Conservation (phyloP, 2,329 filamentous ascomycete genomes). For the Fusarium citri region DNA sequence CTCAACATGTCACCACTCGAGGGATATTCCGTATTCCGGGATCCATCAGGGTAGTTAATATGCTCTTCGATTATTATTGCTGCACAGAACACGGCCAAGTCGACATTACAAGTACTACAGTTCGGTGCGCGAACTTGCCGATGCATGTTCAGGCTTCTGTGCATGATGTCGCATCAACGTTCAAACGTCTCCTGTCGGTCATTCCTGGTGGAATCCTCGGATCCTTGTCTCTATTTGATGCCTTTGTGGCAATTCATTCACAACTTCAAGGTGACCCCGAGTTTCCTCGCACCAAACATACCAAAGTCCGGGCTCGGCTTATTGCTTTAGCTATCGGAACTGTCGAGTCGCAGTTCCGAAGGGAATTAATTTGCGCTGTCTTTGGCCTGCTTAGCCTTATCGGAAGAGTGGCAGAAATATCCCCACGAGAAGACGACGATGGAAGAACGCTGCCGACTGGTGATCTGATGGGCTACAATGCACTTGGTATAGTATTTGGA, state of each 20-base stretch:
- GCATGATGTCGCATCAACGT: conserved; percentile 75
- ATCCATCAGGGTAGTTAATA: conserved; percentile 65
- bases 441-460: conserved; percentile 65
- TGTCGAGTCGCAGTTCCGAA: conserved; percentile 68
- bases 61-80: conserved; percentile 74
- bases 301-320: conserved; percentile 69
- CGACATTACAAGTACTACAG: conserved; percentile 69
- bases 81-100: conserved; percentile 58
- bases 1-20: conserved; percentile 65
- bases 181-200: conserved; percentile 73
- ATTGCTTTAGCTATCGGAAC: conserved; percentile 72
- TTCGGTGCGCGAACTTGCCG: conserved; percentile 69
- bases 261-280: conserved; percentile 66
- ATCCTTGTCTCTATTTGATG: conserved; percentile 70
- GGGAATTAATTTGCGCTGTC: conserved; percentile 74
- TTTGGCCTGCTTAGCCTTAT: conserved; percentile 73
- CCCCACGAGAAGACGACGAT: conserved; percentile 62
- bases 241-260: conserved; percentile 69
- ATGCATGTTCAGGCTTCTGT: conserved; percentile 68
- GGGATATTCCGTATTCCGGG: conserved; percentile 74
- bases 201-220: conserved; percentile 75
- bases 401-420: conserved; percentile 66
- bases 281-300: conserved; percentile 64
- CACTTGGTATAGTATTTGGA: conserved; percentile 73
- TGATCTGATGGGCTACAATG: conserved; percentile 72